Evolutionary conservation across 1,284 basidiomycete genomes (phyloP), one percentile per base, ranked within the genome.

Genomic region (Termitomyces sp.): DNA sequence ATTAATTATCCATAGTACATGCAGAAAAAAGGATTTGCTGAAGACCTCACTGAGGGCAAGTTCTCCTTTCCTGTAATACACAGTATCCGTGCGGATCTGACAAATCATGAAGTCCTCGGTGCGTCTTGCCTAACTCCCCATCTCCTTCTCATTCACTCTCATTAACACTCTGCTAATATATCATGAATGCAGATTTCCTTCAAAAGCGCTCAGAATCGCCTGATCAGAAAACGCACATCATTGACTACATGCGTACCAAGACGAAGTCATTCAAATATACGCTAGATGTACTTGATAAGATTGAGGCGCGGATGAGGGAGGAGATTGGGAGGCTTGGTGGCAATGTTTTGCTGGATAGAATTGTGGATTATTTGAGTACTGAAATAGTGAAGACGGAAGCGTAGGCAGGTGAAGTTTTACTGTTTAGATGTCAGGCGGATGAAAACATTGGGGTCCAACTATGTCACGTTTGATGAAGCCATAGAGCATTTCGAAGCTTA

Each of bases 51-150:
- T 0, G 95, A 98, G 70, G 95, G 95, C 1, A 97, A 98, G 68
- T 97, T 98, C 70, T 93, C 90, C 14, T 98, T 97, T 67, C 94
- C 93, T 0, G 80, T 97, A 52, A 88, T 98, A 0, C 95, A 97
- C 64, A 84, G 88, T 11, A 86, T 97, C 28, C 80, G 89, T 30
- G 80, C 88, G 10, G 84, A 95, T 64, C 72, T 70, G 10, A 75
- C 77, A 0, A 92, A 91, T 62, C 79, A 84, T 8, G 84, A 90
- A 68, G 77, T 97, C 31, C 71, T 96, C 44, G 95, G 93, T 94
- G 60, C 55, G 88, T 74, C 16, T 35, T 38, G 21, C 18, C 14
- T 28, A 26, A 1, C 11, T 45, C 3, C 8, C 16, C 18, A 8
- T 19, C 30, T 42, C 28, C 9, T 30, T 19, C 21, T 19, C n/a